phyloP scores from a whole-genome alignment of 1,139 yeast species.

The Hansenula anomala region DNA sequence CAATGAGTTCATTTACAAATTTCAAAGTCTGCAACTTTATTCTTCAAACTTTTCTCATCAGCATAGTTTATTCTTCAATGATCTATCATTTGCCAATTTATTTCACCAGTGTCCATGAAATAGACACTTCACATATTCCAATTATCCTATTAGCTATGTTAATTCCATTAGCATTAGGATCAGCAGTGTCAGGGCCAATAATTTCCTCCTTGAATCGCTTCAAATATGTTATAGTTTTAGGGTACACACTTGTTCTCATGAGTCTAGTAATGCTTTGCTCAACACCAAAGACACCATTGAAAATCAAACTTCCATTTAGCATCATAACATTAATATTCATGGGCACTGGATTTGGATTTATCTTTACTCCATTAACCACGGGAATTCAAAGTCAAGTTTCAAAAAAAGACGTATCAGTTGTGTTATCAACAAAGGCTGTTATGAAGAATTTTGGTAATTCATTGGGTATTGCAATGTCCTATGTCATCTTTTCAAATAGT shows the following conservation, averaged over 20 bases:
- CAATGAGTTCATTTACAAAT: conserved; percentile 35
- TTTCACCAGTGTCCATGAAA: conserved; percentile 40
- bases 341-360: conserved; percentile 45
- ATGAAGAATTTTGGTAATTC: conserved; percentile 50
- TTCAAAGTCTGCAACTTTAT: conserved; percentile 36
- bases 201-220: conserved; percentile 39
- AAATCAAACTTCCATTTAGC: too few relatives aligned
- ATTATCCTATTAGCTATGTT: conserved; percentile 37
- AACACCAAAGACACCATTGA: conserved; percentile 21
- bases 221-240: conserved; percentile 34
- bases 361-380: conserved; percentile 49
- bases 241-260: conserved; percentile 42
- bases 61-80: conserved; percentile 41
- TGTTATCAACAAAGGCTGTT: conserved; percentile 46
- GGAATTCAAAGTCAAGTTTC: conserved; percentile 48
- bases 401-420: conserved; percentile 46
- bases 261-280: conserved; percentile 23
- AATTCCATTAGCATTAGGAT: conserved; percentile 33
- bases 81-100: conserved; percentile 45
- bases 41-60: conserved; percentile 39
- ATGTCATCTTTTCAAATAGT: conserved; percentile 38
- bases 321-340: conserved; percentile 33
- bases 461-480: conserved; percentile 41
- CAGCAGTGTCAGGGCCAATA: conserved; percentile 37
- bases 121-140: conserved; percentile 32